Conservation (phyloP, 176 grass and related monocot species). For the Avena eriantha region DNA sequence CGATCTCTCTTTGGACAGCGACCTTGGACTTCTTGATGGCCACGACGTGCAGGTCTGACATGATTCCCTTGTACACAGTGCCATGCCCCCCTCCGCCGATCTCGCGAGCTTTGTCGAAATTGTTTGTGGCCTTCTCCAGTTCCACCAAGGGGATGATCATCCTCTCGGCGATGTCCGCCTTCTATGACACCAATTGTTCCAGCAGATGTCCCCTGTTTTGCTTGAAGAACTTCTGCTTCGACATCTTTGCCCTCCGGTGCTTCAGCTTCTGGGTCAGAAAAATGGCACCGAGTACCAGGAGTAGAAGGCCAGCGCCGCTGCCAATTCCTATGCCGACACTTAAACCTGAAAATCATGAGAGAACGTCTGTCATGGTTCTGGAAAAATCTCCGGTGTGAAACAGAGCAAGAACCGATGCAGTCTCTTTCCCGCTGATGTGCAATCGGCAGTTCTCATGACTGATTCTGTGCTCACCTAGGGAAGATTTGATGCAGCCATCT, state of each 20-base stretch:
- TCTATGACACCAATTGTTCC: neutral
- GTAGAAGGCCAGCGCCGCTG: neutral
- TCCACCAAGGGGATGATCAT: neutral
- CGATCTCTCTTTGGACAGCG: neutral
- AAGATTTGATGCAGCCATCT: conserved; percentile 13
- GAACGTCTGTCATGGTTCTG: neutral
- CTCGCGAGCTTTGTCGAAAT: neutral
- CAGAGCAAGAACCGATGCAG: neutral
- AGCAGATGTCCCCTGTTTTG: neutral
- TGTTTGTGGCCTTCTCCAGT: neutral
- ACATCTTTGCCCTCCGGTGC: neutral
- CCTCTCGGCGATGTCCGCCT: neutral
- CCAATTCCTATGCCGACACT: neutral
- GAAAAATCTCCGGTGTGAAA: neutral
- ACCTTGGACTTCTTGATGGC: conserved; percentile 1
- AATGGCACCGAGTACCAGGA: neutral
- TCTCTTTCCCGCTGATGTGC: neutral
- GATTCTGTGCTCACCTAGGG: neutral
- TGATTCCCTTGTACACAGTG: neutral
- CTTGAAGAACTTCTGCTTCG: neutral
- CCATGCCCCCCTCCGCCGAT: neutral
- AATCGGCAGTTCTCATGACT: neutral
- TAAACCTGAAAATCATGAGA: neutral
- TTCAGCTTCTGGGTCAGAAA: neutral
- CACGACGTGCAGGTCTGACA: neutral